Evolutionary conservation across 257 asterid species (phyloP), one percentile per base, ranked within the genome.

Genomic region (Cinchona pubescens): DNA sequence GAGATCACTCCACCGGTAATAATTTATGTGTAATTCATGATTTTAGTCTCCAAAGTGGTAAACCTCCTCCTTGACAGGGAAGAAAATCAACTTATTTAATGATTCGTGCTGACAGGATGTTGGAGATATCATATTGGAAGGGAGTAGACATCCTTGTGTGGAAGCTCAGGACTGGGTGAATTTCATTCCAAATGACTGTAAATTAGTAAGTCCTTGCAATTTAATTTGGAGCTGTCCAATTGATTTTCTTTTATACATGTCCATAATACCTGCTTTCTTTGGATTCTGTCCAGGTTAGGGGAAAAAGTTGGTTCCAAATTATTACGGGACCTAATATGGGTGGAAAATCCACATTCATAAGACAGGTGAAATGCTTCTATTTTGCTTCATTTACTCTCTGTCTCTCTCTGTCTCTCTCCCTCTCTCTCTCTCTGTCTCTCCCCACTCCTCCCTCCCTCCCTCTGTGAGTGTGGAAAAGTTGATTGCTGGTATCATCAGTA

Each of bases 121-220:
- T 29, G 99, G 99, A 80, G 97, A 92, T 83, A 91, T 95, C 69
- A 76, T 90, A 79, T 81, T 95, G 77, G 93, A 95, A 82, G 97
- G 97, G 80, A 88, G 99, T 85, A 92, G 98, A 65, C 99, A 95
- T 85, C 99, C 99, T 65, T 95, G 99, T 82, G 98, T 95, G 82
- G 99, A 95, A 85, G 98, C 99, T 88, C 99, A 95, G 81, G 99
- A 95, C 79, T 95, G 98, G 99, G 99, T 95, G 87, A 95, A 92
- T 76, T 95, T 95, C 72, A 92, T 95, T 76, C 97, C 98, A 3
- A 95, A 95, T 79, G 98, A 95, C 80, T 95, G 97, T 83, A 90
- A 88, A 89, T 90, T 95, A 42, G 99, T 92, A 84, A 86, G 96
- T 84, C 78, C 68, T 43, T 83, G 61, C 67, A 56, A 67, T 71